A percentile compares a stretch with the other conserved stretches of the same genome.
Conservation (phyloP, 2,329 filamentous ascomycete species). For the Fusarium sp. region DNA sequence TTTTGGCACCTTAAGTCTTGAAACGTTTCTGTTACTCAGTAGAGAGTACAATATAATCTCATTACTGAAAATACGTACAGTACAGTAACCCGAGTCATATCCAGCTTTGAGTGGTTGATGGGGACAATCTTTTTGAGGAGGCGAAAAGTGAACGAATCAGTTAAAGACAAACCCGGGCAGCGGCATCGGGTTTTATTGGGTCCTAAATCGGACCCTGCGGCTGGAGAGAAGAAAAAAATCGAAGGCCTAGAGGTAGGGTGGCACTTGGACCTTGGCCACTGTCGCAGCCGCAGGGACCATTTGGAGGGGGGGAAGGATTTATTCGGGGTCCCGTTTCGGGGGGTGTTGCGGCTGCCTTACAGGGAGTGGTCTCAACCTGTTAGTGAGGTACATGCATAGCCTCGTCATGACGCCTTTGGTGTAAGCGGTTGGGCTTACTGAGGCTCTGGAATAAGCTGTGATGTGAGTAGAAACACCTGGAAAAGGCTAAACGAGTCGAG, state of each 20-base stretch:
- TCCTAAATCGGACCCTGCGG: constrained; percentile 46
- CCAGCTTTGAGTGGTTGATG: constrained; percentile 2
- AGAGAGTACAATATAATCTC: neutral
- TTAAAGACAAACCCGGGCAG: constrained; percentile 16
- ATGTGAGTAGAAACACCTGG: constrained; percentile 27
- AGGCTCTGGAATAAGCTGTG: neutral
- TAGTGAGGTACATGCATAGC: constrained; percentile 44
- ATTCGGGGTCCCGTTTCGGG: constrained; percentile 11
- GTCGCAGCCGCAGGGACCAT: constrained; percentile 19
- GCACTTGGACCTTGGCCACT: constrained; percentile 37
- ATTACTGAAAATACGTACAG: no score
- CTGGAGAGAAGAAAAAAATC: constrained; percentile 44
- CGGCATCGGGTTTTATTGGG: constrained; percentile 17
- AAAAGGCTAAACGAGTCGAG: constrained; percentile 3
- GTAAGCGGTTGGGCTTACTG: constrained; percentile 30
- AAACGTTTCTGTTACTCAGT: neutral
- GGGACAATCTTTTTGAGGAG: constrained; percentile 10
- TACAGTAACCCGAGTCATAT: no score
- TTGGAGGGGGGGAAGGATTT: constrained; percentile 12
- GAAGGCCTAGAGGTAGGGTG: constrained; percentile 10
- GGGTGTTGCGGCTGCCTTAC: constrained; percentile 8
- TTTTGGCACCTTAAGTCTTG: neutral
- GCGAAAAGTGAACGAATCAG: constrained; percentile 36
- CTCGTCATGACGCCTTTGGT: constrained; percentile 33
- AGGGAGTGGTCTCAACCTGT: constrained; percentile 24